These are phyloP conservation scores for Solanum hybrid DNA, from an alignment of 305 asterid species.

Conservation along the genomic window DNA sequence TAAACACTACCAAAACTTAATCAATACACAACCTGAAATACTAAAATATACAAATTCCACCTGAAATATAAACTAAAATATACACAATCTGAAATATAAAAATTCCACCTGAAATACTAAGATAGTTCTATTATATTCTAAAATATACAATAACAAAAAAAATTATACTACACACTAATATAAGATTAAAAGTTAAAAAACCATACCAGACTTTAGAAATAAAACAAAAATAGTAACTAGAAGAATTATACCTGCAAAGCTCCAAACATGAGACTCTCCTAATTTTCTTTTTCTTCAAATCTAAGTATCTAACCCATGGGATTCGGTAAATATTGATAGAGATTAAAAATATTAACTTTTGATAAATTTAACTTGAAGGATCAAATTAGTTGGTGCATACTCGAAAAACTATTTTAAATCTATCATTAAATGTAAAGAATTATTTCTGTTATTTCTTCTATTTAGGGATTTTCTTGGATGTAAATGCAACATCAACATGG, in stretches of 20 bases:
- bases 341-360: not conserved
- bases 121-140: not conserved
- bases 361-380: not conserved
- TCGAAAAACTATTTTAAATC: not conserved
- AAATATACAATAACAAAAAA: not conserved
- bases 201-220: not conserved
- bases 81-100: not conserved
- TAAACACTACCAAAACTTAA: not conserved
- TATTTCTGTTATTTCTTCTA: not conserved
- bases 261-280: not conserved
- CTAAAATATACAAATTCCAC: no score
- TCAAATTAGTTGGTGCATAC: not conserved
- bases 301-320: not conserved
- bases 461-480: not conserved
- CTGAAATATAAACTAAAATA: no score
- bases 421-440: not conserved
- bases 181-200: not conserved
- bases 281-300: not conserved
- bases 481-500: not conserved
- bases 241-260: not conserved
- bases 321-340: not conserved
- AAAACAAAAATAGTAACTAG: not conserved
- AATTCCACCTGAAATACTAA: not conserved
- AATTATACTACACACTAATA: not conserved
- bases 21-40: not conserved